Evolutionary conservation across 1,284 basidiomycete species (phyloP).

Genomic region (Marasmius tenuissimus): DNA sequence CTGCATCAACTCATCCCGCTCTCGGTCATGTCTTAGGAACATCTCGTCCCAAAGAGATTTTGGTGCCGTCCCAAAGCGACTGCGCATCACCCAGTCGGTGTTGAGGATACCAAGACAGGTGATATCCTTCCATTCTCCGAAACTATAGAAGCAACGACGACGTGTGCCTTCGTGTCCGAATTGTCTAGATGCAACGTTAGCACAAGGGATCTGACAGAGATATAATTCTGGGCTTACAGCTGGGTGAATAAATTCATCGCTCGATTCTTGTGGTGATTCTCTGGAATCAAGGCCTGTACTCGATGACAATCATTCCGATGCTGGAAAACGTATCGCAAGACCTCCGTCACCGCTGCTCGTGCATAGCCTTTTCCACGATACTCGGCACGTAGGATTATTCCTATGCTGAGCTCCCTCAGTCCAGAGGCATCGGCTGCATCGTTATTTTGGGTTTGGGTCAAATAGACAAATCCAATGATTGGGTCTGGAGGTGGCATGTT

Average conservation of each 20-base stretch:
- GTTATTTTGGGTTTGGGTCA: slow-evolving; percentile 28
- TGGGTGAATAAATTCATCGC: slow-evolving; percentile 44
- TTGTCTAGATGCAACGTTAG: slow-evolving; percentile 31
- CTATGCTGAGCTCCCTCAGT: slow-evolving; percentile 49
- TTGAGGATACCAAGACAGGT: slow-evolving; percentile 60
- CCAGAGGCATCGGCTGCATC: slow-evolving; percentile 20
- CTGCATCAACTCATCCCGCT: slow-evolving; percentile 53
- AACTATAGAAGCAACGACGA: slow-evolving; percentile 48
- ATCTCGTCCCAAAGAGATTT: slow-evolving; percentile 63
- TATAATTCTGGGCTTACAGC: slow-evolving; percentile 25
- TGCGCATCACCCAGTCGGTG: slow-evolving; percentile 55
- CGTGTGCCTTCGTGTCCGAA: slow-evolving; percentile 62
- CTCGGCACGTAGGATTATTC: slow-evolving; percentile 41
- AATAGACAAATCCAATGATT: slow-evolving; percentile 44
- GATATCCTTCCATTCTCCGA: slow-evolving; percentile 57
- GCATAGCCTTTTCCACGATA: slow-evolving; percentile 43
- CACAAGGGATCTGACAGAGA: neutral
- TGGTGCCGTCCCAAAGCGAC: slow-evolving; percentile 24
- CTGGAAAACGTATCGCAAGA: slow-evolving; percentile 48
- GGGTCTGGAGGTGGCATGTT: neutral
- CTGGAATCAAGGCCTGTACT: slow-evolving; percentile 51
- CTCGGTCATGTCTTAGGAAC: slow-evolving; percentile 54
- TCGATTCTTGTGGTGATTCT: slow-evolving; percentile 37
- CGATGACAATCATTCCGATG: slow-evolving; percentile 47
- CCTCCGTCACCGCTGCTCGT: slow-evolving; percentile 41